Conservation (phyloP, 176 grass and related monocot species). For the Alopecurus myosuroides region DNA sequence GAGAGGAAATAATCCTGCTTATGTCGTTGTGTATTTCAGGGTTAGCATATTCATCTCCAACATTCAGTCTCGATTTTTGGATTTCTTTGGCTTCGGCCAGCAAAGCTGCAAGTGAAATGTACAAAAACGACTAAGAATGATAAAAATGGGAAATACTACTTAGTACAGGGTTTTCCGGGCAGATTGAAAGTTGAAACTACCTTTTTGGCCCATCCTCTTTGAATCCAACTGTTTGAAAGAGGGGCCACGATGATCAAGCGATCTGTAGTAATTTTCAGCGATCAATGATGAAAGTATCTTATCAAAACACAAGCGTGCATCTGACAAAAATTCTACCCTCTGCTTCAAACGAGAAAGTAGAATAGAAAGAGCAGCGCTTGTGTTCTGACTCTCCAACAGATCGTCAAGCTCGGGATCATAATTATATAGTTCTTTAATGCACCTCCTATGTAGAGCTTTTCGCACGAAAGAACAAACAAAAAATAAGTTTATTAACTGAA, state of each 20-base stretch:
- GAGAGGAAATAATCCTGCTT: conserved; percentile 22
- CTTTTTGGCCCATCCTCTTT: conserved; percentile 34
- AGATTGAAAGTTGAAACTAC: not conserved
- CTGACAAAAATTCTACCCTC: conserved; percentile 28
- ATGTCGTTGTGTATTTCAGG: conserved; percentile 30
- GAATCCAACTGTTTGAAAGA: conserved; percentile 45
- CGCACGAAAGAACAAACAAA: not conserved
- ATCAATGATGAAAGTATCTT: conserved; percentile 20
- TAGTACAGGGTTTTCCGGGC: not conserved
- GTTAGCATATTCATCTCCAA: conserved; percentile 2
- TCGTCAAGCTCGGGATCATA: conserved; percentile 23
- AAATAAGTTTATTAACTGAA: not conserved
- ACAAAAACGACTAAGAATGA: not conserved
- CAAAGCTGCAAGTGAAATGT: conserved; percentile 19
- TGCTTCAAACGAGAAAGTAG: conserved; percentile 43
- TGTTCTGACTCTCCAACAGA: conserved; percentile 8
- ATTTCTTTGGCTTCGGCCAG: conserved; percentile 41
- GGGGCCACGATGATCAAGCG: conserved; percentile 30
- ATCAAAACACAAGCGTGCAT: not conserved
- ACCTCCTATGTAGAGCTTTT: conserved; percentile 48
- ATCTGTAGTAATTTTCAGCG: conserved; percentile 32
- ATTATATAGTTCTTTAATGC: conserved; percentile 47
- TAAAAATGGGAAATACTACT: not conserved
- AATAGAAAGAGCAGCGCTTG: conserved; percentile 25
- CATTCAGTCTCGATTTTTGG: not conserved